Percentiles rank a stretch among this genome's conserved stretches.
Conservation (phyloP, 129 eudicot genomes). For the Smallanthus sonchifolius region DNA sequence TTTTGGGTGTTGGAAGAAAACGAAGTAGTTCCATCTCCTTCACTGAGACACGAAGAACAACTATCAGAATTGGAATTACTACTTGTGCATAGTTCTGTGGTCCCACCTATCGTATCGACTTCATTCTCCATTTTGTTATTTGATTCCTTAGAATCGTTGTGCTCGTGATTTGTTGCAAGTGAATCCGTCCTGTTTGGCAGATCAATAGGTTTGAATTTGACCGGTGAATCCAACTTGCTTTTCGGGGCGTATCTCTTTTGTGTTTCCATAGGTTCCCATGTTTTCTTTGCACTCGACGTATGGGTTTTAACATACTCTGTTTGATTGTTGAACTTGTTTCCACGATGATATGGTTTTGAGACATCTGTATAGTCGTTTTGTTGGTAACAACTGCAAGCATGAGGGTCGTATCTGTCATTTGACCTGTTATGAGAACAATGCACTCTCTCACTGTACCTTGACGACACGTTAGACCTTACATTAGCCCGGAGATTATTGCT, state of each 20-base stretch:
- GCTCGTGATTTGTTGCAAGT: constrained; percentile 24
- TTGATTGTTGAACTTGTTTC: constrained; percentile 43
- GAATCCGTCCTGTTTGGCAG: constrained; percentile 25
- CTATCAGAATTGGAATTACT: constrained; percentile 69
- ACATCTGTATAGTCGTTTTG: constrained; percentile 47
- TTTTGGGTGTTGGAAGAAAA: constrained; percentile 55
- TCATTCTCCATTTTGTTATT: constrained; percentile 15
- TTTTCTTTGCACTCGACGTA: constrained; percentile 49
- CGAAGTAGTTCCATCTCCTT: constrained; percentile 68
- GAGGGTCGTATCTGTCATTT: constrained; percentile 51
- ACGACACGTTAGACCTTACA: constrained; percentile 38
- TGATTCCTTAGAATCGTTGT: constrained; percentile 30
- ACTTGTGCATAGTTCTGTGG: constrained; percentile 38
- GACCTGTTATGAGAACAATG: constrained; percentile 44
- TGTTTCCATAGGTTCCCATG: constrained; percentile 81
- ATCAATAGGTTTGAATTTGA: constrained; percentile 26
- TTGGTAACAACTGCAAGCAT: constrained; percentile 66
- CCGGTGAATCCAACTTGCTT: constrained; percentile 44
- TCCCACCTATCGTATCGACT: constrained; percentile 32
- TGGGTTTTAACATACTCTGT: constrained; percentile 46
- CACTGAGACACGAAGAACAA: constrained; percentile 86
- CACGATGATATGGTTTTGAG: constrained; percentile 52
- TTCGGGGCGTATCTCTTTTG: constrained; percentile 47
- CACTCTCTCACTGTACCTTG: constrained; percentile 45
- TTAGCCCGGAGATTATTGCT: constrained; percentile 40